Base-by-base conservation (phyloP, 2,329 filamentous ascomycete species). In the Beauveria medogensis region DNA sequence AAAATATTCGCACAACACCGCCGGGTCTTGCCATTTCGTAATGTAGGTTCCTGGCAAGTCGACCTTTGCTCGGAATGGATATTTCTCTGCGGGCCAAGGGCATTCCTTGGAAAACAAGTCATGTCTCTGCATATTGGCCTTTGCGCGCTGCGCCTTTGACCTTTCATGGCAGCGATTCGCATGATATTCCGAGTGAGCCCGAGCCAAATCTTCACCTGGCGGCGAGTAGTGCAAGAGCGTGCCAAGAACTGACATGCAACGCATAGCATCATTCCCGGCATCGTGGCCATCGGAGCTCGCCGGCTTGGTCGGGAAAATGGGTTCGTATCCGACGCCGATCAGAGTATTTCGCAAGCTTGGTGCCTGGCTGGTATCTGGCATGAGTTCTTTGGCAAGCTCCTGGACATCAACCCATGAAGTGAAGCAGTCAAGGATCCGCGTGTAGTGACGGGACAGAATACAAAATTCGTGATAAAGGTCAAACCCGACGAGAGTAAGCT, bases 401-500 rank as follows among this genome's bases (percentile, higher is more conserved):
- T 55, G 58, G 3, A 55, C 43, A 43, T 60, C 58, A 8, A 60
- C 41, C 58, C 58, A 60, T 12, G 58, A 55, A 20, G 51, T 50
- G n/a, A 50, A 60, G 44, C 50, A 43, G 24, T 26, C 14, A 20
- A 60, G 57, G 10, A 60, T 40, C n/a, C 57, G 48, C 34, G 41
- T 43, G 30, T 60, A 60, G 14, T 48, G 24, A 37, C 52, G 37
- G 20, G 57, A 44, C 10, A 60, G 22, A 20, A 54, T 60, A n/a
- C 37, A 40, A 47, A 60, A 54, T 41, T 60, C 57, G 12, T 51
- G 40, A 26, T 37, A 20, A 26, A 60, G 57, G 52, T 48, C 58
- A 43, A 60, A 60, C 10, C 51, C 51, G n/a, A 60, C 58, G 12
- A 60, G 51, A 5, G 58, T 55, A 47, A 60, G 41, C n/a, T 28